Conservation (phyloP, 2,329 filamentous ascomycete genomes). For the Aureobasidium leucospermi region DNA sequence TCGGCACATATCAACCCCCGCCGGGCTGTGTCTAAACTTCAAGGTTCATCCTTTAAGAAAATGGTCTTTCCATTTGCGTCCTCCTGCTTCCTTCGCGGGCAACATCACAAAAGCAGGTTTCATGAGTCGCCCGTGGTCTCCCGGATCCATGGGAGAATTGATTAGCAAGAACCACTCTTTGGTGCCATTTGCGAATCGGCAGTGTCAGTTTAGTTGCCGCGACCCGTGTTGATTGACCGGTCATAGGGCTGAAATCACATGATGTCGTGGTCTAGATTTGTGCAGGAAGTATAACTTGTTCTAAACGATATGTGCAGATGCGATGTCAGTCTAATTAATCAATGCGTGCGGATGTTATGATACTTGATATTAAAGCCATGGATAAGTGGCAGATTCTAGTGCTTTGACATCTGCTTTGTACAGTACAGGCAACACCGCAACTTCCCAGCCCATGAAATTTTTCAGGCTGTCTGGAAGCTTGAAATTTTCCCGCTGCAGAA, state of each 20-base stretch:
- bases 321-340: not conserved
- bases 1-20: not conserved
- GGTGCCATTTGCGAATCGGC: not conserved
- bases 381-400: not conserved
- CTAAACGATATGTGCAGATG: not conserved
- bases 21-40: not conserved
- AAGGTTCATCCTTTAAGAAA: not conserved
- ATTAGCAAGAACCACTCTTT: not conserved
- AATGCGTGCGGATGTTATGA: not conserved
- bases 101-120: not conserved
- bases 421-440: slow-evolving; percentile 9
- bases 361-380: not conserved
- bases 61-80: not conserved
- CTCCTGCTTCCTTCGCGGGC: not conserved
- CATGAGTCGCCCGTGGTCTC: not conserved
- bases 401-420: not conserved
- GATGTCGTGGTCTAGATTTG: not conserved
- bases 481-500: slow-evolving; percentile 1
- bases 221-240: slow-evolving; percentile 4
- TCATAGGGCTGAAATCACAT: not conserved
- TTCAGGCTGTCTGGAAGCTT: slow-evolving; percentile 11
- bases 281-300: not conserved
- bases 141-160: not conserved
- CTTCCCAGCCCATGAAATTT: slow-evolving; percentile 14
- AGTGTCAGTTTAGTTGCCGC: not conserved